Conservation (phyloP, 1,284 basidiomycete species). For the Ceratobasidium sp. region DNA sequence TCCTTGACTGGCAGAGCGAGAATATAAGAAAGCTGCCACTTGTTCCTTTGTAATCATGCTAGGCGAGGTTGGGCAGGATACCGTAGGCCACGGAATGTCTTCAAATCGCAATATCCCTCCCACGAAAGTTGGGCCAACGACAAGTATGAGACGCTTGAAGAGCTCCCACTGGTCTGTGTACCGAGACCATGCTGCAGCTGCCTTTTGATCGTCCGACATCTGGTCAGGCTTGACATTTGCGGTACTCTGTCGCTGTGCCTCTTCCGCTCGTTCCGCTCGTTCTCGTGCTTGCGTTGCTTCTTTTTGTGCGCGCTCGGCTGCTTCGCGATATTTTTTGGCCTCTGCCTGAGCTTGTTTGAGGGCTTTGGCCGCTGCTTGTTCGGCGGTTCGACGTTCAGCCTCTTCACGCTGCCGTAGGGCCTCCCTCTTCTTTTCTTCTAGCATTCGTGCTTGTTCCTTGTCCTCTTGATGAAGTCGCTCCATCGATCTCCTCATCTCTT, state of each 20-base stretch:
- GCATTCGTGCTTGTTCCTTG: constrained; percentile 17
- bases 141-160: constrained; percentile 16
- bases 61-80: constrained; percentile 18
- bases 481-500: background rate
- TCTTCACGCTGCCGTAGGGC: background rate
- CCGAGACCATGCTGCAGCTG: constrained; percentile 15
- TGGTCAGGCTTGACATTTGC: background rate
- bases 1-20: background rate
- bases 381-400: background rate
- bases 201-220: constrained; percentile 12
- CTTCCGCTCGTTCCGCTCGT: constrained; percentile 27
- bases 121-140: background rate
- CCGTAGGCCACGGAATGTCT: constrained; percentile 40
- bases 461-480: constrained; percentile 20
- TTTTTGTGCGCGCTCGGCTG: background rate
- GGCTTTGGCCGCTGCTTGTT: background rate
- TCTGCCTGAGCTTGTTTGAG: constrained; percentile 3
- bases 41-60: constrained; percentile 34
- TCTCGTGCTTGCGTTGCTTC: constrained; percentile 1
- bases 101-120: constrained; percentile 35
- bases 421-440: constrained; percentile 29
- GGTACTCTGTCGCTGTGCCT: constrained; percentile 6
- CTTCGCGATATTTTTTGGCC: background rate
- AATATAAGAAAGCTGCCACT: constrained; percentile 31
- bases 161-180: constrained; percentile 30